These are phyloP conservation scores for Trichoderma lentiforme DNA, from an alignment of 2,329 filamentous ascomycete species.

Conservation along the genomic window DNA sequence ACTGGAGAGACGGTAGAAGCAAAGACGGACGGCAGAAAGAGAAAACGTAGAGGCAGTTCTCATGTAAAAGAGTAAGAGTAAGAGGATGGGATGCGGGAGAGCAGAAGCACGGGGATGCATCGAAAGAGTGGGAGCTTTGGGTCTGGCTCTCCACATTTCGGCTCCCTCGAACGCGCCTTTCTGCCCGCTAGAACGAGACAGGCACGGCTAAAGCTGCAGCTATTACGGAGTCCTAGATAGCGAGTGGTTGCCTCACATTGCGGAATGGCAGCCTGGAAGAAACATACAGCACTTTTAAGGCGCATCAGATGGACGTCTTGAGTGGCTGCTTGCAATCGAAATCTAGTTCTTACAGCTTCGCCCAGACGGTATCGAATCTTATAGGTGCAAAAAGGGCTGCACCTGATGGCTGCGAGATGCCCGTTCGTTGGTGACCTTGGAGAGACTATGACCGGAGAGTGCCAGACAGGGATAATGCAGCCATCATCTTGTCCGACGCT, in stretches of 20 bases:
- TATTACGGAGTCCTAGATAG: neutral
- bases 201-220: neutral
- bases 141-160: constrained; percentile 1
- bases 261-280: neutral
- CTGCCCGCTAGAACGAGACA: neutral
- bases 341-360: neutral
- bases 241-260: neutral
- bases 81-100: neutral
- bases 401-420: neutral
- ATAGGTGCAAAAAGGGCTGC: neutral
- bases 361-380: neutral
- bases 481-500: neutral
- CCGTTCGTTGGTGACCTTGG: neutral
- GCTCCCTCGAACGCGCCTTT: constrained; percentile 13
- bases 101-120: neutral
- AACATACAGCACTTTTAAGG: neutral
- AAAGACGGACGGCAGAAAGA: neutral
- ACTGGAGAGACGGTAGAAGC: neutral
- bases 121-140: neutral
- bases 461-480: neutral
- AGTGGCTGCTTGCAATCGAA: neutral
- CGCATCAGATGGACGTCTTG: neutral
- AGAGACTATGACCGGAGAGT: neutral
- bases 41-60: neutral
- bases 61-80: neutral